Evolutionary conservation across 1,139 yeast genomes (phyloP), one percentile per base, ranked within the genome.

Genomic region (Pichia sp.): DNA sequence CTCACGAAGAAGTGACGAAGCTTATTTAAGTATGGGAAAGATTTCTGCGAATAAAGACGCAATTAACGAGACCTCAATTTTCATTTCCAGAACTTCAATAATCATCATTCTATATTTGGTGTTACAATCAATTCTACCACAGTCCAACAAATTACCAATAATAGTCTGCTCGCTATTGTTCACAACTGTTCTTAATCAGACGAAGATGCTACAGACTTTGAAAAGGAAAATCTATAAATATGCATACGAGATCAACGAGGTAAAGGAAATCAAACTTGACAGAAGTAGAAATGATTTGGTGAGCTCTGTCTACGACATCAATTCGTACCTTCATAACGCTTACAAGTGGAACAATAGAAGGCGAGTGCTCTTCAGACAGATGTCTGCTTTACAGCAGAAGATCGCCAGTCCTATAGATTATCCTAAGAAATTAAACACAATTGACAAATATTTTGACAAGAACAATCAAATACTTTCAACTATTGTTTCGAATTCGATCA

Each of bases 341-440:
- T 68, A 70, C 44, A 66, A 66, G 13, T 66, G 74, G 69, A 79
- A 79, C 50, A 78, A 75, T 43, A 67, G 78, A 48, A 72, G 80
- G 47, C 68, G 76, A 23, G 60, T 58, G 4, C 57, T 79, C 43
- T 79, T 75, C 64, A 74, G 74, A 52, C 62, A 73, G 61, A 72
- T 82, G 78, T 67, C 78, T 4, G 74, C 79, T 73, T 70, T 78
- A 52, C 87, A 83, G 59, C 85, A 80, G 59, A 69, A 72, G 31
- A 60, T 80, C 37, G 79, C 82, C 42, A 51, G 46, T 6, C 48
- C 53, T 13, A 74, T 74, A 22, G 72, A 76, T 18, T 87, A 86
- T 66, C 62, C 74, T 25, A 69, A 73, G 22, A 83, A 84, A 57
- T 65, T 86, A 39, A 67, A 72, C 21, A 59, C 61, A 16, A 70